Conservation (phyloP, 192 early-diverging fungal genomes). For the Cetraspora pellucida region DNA sequence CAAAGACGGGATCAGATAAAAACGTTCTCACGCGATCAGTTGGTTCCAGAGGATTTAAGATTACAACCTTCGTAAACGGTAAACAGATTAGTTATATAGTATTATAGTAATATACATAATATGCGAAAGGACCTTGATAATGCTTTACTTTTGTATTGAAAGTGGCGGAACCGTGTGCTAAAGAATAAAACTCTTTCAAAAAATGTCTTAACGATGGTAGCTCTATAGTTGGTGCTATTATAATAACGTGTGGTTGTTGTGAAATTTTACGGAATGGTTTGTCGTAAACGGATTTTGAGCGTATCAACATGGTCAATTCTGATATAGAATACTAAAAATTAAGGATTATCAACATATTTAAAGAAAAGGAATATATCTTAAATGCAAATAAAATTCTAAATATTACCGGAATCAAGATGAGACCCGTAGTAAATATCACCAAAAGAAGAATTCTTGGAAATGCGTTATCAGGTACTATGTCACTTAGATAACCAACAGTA, state of each 20-base stretch:
- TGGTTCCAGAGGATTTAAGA: slow-evolving; percentile 31
- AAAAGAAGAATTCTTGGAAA: slow-evolving; percentile 30
- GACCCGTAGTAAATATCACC: slow-evolving; percentile 25
- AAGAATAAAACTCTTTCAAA: slow-evolving; percentile 36
- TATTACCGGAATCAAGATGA: slow-evolving; percentile 35
- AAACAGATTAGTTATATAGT: neutral
- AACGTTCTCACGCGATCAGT: slow-evolving; percentile 31
- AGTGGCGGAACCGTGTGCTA: slow-evolving; percentile 23
- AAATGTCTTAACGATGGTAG: slow-evolving; percentile 34
- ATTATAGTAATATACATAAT: neutral
- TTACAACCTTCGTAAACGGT: slow-evolving; percentile 18
- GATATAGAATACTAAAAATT: slow-evolving; percentile 30
- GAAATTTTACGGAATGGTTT: slow-evolving; percentile 30
- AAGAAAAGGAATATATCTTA: neutral
- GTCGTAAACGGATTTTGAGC: slow-evolving; percentile 28
- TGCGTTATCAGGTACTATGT: slow-evolving; percentile 30
- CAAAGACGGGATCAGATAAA: slow-evolving; percentile 30
- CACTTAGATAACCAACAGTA: slow-evolving; percentile 34
- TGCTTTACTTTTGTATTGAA: slow-evolving; percentile 24
- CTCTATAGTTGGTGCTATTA: slow-evolving; percentile 32
- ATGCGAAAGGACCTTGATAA: neutral
- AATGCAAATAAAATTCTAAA: neutral
- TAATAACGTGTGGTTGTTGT: slow-evolving; percentile 35
- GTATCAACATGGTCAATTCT: slow-evolving; percentile 16
- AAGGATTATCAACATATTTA: neutral